phyloP scores from a whole-genome alignment of 2,329 filamentous ascomycete species.

The Aquanectria penicillioides region DNA sequence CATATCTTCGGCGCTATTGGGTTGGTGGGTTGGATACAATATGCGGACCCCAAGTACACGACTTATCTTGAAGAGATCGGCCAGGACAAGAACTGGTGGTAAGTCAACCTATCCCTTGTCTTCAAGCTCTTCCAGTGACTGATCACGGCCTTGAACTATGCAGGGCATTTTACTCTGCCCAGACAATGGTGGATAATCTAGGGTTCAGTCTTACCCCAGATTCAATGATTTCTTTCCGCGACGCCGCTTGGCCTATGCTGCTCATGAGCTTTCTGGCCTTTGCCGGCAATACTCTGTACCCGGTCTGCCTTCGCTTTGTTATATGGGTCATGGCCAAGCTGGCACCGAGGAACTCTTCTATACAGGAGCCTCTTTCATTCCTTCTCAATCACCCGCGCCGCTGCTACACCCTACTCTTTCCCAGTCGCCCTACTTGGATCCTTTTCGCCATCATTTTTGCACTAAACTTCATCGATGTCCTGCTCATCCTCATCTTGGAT shows the following conservation, averaged over 20 bases:
- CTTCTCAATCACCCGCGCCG: neutral
- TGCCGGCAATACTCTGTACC: conserved; percentile 3
- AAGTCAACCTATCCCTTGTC: neutral
- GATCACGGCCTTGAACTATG: neutral
- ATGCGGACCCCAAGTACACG: neutral
- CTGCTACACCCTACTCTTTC: neutral
- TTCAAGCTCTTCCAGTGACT: neutral
- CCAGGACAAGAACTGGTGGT: neutral
- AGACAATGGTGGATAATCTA: conserved; percentile 8
- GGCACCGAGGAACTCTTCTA: neutral
- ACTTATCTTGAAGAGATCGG: neutral
- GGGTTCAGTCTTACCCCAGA: conserved; percentile 2
- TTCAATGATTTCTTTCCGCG: conserved; percentile 2
- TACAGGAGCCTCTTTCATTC: neutral
- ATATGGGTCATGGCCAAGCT: neutral
- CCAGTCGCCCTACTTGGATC: neutral
- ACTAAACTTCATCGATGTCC: neutral
- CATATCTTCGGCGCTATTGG: conserved; percentile 1
- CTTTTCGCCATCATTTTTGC: neutral
- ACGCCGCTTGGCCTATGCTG: neutral
- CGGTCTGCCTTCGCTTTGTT: neutral
- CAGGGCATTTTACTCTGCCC: conserved; percentile 1
- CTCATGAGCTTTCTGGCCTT: neutral
- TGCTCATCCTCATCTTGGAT: neutral
- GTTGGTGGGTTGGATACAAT: neutral